Conservation (phyloP, 2,329 filamentous ascomycete species). For the Aspergillus udagawae region DNA sequence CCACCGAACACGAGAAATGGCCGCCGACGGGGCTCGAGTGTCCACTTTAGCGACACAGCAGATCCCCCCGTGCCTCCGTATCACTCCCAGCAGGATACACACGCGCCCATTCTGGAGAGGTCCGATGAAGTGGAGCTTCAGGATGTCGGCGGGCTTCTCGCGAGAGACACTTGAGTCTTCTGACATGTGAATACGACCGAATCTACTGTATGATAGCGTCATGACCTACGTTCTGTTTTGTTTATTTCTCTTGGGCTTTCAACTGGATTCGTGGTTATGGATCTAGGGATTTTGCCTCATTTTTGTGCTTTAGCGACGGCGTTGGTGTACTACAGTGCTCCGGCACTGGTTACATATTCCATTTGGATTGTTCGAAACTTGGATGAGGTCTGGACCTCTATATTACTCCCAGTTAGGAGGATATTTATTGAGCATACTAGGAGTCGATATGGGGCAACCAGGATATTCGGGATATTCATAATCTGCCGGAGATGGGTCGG, state of each 20-base stretch:
- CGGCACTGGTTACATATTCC: neutral
- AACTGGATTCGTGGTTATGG: neutral
- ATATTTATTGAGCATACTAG: neutral
- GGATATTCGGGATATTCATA: neutral
- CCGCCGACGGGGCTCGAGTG: slow-evolving; percentile 12
- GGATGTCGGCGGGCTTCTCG: slow-evolving; percentile 43
- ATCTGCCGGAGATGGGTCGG: too few species aligned
- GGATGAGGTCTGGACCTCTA: neutral
- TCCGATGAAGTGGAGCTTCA: slow-evolving; percentile 32
- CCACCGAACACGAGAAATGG: slow-evolving; percentile 6
- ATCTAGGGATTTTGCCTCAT: neutral
- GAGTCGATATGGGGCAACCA: neutral
- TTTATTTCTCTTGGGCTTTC: neutral
- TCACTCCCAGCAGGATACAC: slow-evolving; percentile 16
- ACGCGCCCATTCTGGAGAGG: slow-evolving; percentile 15
- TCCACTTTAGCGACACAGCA: slow-evolving; percentile 13
- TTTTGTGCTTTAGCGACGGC: neutral
- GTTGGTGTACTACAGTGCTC: neutral
- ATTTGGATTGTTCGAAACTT: neutral
- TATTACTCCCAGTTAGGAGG: neutral
- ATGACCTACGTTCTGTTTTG: neutral
- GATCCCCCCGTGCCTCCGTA: slow-evolving; percentile 17
- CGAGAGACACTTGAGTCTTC: slow-evolving; percentile 4
- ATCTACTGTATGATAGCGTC: neutral
- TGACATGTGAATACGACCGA: neutral